Conservation (phyloP, 2,329 filamentous ascomycete genomes). For the Colletotrichum sp. region DNA sequence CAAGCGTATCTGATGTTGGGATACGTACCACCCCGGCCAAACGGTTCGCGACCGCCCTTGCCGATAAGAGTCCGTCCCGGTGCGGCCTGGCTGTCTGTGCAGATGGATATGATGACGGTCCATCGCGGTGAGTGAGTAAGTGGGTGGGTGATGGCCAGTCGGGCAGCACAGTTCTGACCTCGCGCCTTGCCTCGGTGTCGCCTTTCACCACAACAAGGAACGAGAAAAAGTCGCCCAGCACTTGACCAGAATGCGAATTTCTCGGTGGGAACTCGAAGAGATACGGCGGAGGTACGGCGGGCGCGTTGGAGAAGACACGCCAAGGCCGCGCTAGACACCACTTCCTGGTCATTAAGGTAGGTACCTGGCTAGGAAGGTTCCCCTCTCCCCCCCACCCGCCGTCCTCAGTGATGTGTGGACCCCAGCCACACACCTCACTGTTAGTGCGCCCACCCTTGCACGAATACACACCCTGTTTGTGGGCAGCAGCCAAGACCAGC, state of each 20-base stretch:
- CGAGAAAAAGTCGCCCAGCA: background rate
- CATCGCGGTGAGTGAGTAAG: background rate
- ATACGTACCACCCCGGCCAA: conserved; percentile 1
- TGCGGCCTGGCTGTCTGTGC: background rate
- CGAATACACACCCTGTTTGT: background rate
- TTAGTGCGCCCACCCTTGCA: background rate
- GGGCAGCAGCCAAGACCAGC: conserved; percentile 12
- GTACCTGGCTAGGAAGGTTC: background rate
- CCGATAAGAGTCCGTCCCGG: conserved; percentile 1
- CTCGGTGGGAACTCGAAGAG: background rate
- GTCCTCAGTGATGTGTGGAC: conserved; percentile 3
- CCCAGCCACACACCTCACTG: conserved; percentile 9
- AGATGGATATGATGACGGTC: background rate
- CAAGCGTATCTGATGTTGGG: background rate
- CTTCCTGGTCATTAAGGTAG: conserved; percentile 8
- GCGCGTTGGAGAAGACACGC: background rate
- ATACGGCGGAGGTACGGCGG: background rate
- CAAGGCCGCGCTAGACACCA: background rate
- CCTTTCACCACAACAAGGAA: background rate
- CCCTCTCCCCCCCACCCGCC: background rate
- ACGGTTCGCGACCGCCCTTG: background rate
- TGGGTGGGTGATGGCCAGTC: background rate
- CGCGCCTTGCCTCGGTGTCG: background rate
- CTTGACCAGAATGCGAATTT: background rate
- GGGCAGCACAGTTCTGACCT: background rate